phyloP scores from a whole-genome alignment of 2,329 filamentous ascomycete genomes.

The Colletotrichum neosansevieriae region DNA sequence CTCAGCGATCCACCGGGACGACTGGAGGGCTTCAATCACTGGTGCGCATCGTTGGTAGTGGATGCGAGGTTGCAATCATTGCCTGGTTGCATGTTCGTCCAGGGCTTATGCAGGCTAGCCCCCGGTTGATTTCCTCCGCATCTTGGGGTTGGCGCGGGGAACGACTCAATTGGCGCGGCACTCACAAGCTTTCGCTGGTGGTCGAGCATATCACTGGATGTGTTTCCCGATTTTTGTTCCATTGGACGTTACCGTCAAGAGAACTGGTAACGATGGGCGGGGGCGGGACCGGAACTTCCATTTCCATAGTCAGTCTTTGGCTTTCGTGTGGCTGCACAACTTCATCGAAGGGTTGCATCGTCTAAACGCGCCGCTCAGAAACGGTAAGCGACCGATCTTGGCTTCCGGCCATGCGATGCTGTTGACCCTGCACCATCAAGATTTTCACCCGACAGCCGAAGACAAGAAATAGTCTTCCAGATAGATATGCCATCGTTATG shows the following conservation, averaged over 20 bases:
- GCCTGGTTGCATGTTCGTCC: not conserved
- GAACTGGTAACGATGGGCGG: not conserved
- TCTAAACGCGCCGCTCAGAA: no score
- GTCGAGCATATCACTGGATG: not conserved
- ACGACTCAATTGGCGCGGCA: slow-evolving; percentile 30
- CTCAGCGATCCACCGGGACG: not conserved
- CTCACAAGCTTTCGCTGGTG: not conserved
- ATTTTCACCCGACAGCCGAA: no score
- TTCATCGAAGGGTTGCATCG: not conserved
- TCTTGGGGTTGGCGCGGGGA: not conserved
- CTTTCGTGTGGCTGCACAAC: not conserved
- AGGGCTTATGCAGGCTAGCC: not conserved
- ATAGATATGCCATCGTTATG: no score
- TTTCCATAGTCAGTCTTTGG: not conserved
- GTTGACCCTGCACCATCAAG: no score
- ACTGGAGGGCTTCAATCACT: slow-evolving; percentile 8
- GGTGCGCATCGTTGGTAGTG: slow-evolving; percentile 30
- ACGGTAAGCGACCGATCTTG: no score
- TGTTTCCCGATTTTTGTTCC: not conserved
- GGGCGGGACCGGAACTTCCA: not conserved
- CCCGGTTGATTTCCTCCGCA: slow-evolving; percentile 13
- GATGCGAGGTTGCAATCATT: slow-evolving; percentile 30
- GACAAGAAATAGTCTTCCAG: no score
- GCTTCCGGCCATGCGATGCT: no score
- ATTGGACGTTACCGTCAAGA: slow-evolving; percentile 2